phyloP scores from a whole-genome alignment of 2,329 filamentous ascomycete species.

The Colletotrichum sp. region DNA sequence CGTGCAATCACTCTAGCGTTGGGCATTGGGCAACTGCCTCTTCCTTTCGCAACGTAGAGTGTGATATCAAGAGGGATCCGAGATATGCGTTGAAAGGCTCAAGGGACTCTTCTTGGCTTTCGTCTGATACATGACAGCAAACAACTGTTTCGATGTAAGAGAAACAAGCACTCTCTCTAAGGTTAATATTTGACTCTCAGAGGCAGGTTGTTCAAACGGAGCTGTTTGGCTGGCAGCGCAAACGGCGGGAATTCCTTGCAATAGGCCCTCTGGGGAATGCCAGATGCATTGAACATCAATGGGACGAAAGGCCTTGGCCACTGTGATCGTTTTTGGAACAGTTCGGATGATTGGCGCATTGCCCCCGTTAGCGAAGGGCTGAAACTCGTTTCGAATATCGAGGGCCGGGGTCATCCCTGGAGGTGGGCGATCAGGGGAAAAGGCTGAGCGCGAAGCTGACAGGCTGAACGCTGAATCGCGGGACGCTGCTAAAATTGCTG shows the following conservation, averaged over 20 bases:
- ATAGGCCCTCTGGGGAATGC: background rate
- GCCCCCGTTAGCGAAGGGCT: background rate
- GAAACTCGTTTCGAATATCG: constrained; percentile 7
- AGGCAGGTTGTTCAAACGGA: background rate
- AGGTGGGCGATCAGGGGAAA: background rate
- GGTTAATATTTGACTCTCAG: background rate
- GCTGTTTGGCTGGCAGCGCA: background rate
- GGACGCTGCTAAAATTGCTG: background rate
- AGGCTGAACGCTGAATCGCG: background rate
- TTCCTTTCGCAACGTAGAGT: background rate
- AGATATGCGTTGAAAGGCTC: background rate
- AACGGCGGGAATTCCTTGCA: background rate
- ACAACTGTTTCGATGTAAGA: background rate
- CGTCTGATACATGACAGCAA: background rate
- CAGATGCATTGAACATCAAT: background rate
- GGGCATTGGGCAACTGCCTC: background rate
- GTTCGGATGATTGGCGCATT: constrained; percentile 17
- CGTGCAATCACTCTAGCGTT: background rate
- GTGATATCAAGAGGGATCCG: background rate
- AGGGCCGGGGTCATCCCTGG: background rate
- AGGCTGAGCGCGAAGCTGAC: background rate
- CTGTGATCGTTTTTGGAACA: background rate
- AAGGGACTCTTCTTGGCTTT: background rate
- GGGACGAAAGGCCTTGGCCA: background rate
- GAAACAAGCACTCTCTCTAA: constrained; percentile 1